A percentile compares a stretch with the other conserved stretches of the same genome.
phyloP scores from a whole-genome alignment of 108 stramenopile species.

The Discostella stelligeroides region DNA sequence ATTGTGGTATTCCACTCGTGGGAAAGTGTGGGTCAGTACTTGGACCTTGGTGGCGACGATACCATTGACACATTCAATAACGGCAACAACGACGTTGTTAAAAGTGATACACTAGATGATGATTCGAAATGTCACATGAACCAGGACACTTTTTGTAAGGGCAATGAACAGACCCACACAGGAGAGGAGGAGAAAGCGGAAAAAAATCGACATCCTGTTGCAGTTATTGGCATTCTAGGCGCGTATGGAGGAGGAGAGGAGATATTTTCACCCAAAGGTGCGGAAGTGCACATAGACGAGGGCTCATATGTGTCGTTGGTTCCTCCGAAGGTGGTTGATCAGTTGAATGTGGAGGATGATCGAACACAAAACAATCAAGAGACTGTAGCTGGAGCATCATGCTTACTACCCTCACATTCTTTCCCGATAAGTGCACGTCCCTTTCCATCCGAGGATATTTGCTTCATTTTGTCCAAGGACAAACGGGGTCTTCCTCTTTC shows the following conservation, averaged over 20 bases:
- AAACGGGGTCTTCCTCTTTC: too few species aligned
- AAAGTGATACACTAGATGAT: background rate
- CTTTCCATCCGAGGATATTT: too few species aligned
- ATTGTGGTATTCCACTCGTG: constrained; percentile 70
- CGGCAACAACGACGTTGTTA: background rate
- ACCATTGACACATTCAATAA: too few species aligned
- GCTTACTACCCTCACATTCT: constrained; percentile 47
- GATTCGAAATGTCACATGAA: constrained; percentile 3
- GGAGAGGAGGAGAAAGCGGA: background rate
- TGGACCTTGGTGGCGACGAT: constrained; percentile 23
- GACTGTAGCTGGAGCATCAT: constrained; percentile 3
- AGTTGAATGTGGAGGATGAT: background rate
- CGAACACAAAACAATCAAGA: too few species aligned
- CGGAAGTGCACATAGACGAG: too few species aligned
- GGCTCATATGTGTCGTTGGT: too few species aligned
- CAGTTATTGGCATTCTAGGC: constrained; percentile 52
- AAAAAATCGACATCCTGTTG: background rate
- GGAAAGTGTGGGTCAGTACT: constrained; percentile 54
- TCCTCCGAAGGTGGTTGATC: background rate
- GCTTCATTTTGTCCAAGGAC: too few species aligned
- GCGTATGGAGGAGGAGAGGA: constrained; percentile 50
- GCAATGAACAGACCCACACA: background rate
- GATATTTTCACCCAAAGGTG: constrained; percentile 30
- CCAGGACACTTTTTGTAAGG: too few species aligned
- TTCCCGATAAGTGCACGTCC: too few species aligned